Percentiles rank a stretch among this genome's conserved stretches.
Evolutionary conservation across 1,139 yeast genomes (phyloP).

Genomic region (Candida sp.): DNA sequence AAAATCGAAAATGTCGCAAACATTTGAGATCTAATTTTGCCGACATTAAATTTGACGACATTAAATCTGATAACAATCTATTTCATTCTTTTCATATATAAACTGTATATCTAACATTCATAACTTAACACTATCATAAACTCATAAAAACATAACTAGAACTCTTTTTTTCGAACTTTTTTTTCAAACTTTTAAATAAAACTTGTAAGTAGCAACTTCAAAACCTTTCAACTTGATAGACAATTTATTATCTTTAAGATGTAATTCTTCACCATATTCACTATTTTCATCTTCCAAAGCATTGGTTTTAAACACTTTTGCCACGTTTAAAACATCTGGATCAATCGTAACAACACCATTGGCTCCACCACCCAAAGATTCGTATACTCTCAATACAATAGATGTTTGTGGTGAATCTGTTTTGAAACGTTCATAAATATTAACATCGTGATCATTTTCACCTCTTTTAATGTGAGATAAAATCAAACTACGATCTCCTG

Average conservation of each 20-base stretch:
- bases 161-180: background rate
- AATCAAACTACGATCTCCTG: slow-evolving; percentile 56
- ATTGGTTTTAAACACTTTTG: slow-evolving; percentile 57
- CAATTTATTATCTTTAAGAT: slow-evolving; percentile 23
- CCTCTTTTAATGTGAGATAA: slow-evolving; percentile 82
- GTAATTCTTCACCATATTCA: slow-evolving; percentile 17
- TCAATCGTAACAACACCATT: slow-evolving; percentile 47
- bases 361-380: slow-evolving; percentile 65
- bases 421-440: slow-evolving; percentile 32
- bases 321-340: slow-evolving; percentile 29
- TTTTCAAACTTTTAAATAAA: slow-evolving; percentile 26
- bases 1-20: background rate
- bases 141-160: background rate
- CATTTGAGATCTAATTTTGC: background rate
- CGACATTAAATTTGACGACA: background rate
- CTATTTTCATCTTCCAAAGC: slow-evolving; percentile 61
- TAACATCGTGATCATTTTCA: slow-evolving; percentile 70
- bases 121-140: background rate
- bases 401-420: slow-evolving; percentile 42
- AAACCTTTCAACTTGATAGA: slow-evolving; percentile 63
- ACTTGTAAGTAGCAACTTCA: slow-evolving; percentile 68
- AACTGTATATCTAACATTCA: background rate
- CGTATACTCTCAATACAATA: slow-evolving; percentile 74
- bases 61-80: background rate
- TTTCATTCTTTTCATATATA: background rate